Conservation (phyloP, 164 flowering plant genomes). For the Tinospora cordifolia region DNA sequence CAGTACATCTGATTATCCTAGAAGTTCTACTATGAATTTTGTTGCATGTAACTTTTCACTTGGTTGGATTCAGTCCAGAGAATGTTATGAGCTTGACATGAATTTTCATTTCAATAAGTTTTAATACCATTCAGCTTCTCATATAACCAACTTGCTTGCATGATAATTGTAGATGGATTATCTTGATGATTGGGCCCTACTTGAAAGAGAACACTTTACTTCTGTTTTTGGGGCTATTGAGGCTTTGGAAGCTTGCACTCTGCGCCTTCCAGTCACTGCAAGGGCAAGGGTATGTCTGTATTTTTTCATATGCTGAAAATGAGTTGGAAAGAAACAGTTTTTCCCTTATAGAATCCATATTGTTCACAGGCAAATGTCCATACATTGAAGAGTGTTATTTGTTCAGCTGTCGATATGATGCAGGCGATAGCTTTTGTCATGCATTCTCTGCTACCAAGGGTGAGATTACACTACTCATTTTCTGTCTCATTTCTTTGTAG, state of each 20-base stretch:
- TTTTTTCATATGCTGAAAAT: neutral
- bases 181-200: slow-evolving; percentile 71
- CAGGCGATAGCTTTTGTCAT: slow-evolving; percentile 74
- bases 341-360: slow-evolving; percentile 4
- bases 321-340: neutral
- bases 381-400: slow-evolving; percentile 51
- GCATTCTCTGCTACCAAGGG: slow-evolving; percentile 55
- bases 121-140: neutral
- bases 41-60: too few relatives aligned
- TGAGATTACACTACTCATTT: slow-evolving; percentile 19
- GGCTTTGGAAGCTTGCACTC: slow-evolving; percentile 80
- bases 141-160: slow-evolving; percentile 13
- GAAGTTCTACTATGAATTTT: too few relatives aligned
- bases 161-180: slow-evolving; percentile 47
- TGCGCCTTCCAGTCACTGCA: slow-evolving; percentile 70
- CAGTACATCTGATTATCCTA: too few relatives aligned
- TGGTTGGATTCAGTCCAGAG: neutral
- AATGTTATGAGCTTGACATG: neutral
- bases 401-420: slow-evolving; percentile 79
- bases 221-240: slow-evolving; percentile 56
- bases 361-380: slow-evolving; percentile 59
- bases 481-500: neutral
- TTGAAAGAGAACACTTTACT: slow-evolving; percentile 64
- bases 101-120: neutral
- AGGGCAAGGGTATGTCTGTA: slow-evolving; percentile 67